phyloP scores from a whole-genome alignment of 116 monocot species.

The Cymodocea nodosa region DNA sequence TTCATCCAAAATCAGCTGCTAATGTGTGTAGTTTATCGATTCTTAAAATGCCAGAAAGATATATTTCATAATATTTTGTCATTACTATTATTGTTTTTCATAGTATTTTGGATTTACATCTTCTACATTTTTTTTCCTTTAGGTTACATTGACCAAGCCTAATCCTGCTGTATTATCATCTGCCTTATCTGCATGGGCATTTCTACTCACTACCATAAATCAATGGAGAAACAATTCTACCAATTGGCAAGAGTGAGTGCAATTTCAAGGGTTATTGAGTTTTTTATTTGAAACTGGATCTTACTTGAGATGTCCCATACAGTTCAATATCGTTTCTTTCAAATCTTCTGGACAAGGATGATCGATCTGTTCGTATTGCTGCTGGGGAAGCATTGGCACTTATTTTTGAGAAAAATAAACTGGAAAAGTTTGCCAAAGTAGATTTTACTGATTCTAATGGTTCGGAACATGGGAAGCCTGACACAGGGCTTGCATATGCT shows the following conservation, averaged over 20 bases:
- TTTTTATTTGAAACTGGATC: neutral
- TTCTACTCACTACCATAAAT: constrained; percentile 53
- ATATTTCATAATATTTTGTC: neutral
- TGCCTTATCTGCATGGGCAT: constrained; percentile 63
- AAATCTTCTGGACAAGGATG: constrained; percentile 57
- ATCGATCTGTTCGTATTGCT: constrained; percentile 77
- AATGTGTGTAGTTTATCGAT: constrained; percentile 27
- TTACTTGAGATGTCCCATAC: constrained; percentile 15
- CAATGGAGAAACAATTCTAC: constrained; percentile 46
- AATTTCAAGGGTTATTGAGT: neutral
- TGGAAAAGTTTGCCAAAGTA: constrained; percentile 28
- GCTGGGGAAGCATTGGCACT: constrained; percentile 92
- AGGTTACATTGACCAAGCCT: constrained; percentile 25
- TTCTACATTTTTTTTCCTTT: neutral
- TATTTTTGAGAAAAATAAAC: constrained; percentile 54
- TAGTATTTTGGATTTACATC: neutral
- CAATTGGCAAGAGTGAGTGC: constrained; percentile 61
- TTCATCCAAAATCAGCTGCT: constrained; percentile 60
- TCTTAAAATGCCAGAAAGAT: neutral
- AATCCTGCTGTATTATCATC: constrained; percentile 34
- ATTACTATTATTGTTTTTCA: neutral
- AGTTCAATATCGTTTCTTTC: constrained; percentile 61
- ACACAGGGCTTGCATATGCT: constrained; percentile 23
- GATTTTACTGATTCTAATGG: constrained; percentile 17
- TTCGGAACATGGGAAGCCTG: constrained; percentile 19